Base-by-base conservation (phyloP, 805 yeast species). In the Candida ipomoeae region DNA sequence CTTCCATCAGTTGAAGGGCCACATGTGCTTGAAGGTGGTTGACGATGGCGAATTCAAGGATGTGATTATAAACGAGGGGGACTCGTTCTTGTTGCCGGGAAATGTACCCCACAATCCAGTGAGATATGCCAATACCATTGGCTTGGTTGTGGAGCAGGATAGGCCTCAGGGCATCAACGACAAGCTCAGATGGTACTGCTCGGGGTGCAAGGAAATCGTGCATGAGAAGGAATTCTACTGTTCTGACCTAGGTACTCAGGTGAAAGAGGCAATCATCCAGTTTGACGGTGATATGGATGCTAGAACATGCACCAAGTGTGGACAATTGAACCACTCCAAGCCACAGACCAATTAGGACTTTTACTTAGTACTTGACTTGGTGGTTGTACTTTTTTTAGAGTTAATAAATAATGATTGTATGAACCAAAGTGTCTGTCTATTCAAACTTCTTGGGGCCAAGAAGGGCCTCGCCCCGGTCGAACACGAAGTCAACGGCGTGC, bases 101-200 rank as follows among this genome's bases (percentile, higher is more conserved):
- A 87, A 87, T 62, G 79, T 80, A 2, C 97, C 97, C 1, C 97
- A 91, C 66, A 87, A 84, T 58, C 97, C 97, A 0, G 92, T 87
- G 6, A 74, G 97, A 60, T 91, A 81, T 64, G 86, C 85, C 2
- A 73, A 91, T 59, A 89, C 97, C 0, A 83, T 91, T 15, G 97
- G 97, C 0, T 72, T 91, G 40, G 97, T 91, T 2, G 86, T 91
- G 15, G 97, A 91, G 62, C 97, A 91, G 67, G 96, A 89, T 63
- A 76, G 97, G 57, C 96, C 96, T 0, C 71, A 70, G 45, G 88
- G 80, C 1, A 70, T 78, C 20, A 74, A 79, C 52, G 97, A 91
- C 64, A 79, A 80, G 55, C 72, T 90, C 60, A 77, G 97, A 59
- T 91, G 97, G 97, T 91, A 91, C 63, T 91, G 97, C 61, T 68